Conservation (phyloP, 306 rosid species). For the Coriaria nepalensis region DNA sequence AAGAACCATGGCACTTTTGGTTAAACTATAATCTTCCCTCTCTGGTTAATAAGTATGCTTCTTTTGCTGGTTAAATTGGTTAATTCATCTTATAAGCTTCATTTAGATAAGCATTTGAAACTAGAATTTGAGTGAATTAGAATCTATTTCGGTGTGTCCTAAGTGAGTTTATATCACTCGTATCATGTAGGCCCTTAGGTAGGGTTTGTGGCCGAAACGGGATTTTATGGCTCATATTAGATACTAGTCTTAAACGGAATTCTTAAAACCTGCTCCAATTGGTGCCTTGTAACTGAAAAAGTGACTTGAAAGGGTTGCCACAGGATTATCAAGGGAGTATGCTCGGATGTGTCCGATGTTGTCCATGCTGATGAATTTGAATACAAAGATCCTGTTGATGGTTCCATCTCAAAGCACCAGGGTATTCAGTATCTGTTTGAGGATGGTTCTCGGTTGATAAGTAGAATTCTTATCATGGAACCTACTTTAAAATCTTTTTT, state of each 20-base stretch:
- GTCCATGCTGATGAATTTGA: slow-evolving; percentile 80
- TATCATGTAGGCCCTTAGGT: too few relatives aligned
- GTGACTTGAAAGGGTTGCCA: background rate
- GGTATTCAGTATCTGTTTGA: slow-evolving; percentile 91
- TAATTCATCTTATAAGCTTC: slow-evolving; percentile 5
- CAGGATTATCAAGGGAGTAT: slow-evolving; percentile 60
- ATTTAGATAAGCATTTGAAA: background rate
- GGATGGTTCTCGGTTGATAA: slow-evolving; percentile 97
- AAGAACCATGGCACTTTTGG: slow-evolving; percentile 80
- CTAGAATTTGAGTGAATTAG: too few relatives aligned
- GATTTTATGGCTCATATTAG: too few relatives aligned
- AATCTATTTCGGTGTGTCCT: too few relatives aligned
- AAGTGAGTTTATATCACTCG: too few relatives aligned
- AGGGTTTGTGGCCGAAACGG: too few relatives aligned
- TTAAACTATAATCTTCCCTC: slow-evolving; percentile 76
- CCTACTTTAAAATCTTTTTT: background rate
- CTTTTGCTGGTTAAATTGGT: background rate
- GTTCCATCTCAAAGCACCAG: slow-evolving; percentile 86
- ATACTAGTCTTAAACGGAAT: too few relatives aligned
- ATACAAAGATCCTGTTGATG: slow-evolving; percentile 90
- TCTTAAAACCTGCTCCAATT: too few relatives aligned
- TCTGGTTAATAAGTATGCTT: slow-evolving; percentile 67
- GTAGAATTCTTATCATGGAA: slow-evolving; percentile 15
- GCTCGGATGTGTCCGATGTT: slow-evolving; percentile 67
- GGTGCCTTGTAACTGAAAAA: background rate